Percentiles rank a stretch among this genome's conserved stretches.
These are phyloP conservation scores for Podaxis sp. DNA, from an alignment of 768 basidiomycete species.

Conservation along the genomic window DNA sequence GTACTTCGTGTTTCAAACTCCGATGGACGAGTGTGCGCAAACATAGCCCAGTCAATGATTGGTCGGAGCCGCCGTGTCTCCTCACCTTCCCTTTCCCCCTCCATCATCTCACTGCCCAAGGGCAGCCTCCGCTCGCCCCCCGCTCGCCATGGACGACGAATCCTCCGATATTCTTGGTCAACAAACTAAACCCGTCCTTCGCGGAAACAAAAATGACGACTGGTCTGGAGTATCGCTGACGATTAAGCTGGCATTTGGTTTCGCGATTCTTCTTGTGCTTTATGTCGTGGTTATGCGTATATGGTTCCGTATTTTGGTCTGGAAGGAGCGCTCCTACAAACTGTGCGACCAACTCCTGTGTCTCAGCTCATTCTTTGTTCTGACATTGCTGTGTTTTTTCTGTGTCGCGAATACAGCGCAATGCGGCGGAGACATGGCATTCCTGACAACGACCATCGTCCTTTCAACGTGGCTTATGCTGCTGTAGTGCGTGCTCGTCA, in stretches of 20 bases:
- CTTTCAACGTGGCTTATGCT: constrained; percentile 87
- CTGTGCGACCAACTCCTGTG: constrained; percentile 43
- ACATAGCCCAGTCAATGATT: constrained; percentile 34
- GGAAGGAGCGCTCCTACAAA: constrained; percentile 64
- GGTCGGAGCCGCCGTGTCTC: constrained; percentile 28
- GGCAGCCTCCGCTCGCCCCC: constrained; percentile 28
- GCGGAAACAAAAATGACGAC: constrained; percentile 25
- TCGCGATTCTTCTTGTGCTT: constrained; percentile 35
- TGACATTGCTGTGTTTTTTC: constrained; percentile 7
- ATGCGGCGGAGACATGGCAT: constrained; percentile 80
- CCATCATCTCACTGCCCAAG: constrained; percentile 34
- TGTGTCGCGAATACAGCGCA: constrained; percentile 39
- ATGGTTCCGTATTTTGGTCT: constrained; percentile 49
- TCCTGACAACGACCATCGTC: constrained; percentile 78
- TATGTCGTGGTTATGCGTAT: constrained; percentile 39
- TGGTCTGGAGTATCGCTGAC: constrained; percentile 39
- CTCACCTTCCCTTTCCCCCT: constrained; percentile 31
- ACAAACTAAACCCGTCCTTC: constrained; percentile 39
- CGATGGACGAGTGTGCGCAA: constrained; percentile 22
- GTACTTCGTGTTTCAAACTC: constrained; percentile 14
- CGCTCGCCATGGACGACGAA: constrained; percentile 59
- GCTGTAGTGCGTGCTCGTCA: constrained; percentile 59
- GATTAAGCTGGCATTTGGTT: constrained; percentile 35
- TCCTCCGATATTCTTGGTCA: constrained; percentile 73
- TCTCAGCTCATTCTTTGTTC: background rate